Base-by-base conservation (phyloP, 129 eudicot species). In the Apium graveolens region DNA sequence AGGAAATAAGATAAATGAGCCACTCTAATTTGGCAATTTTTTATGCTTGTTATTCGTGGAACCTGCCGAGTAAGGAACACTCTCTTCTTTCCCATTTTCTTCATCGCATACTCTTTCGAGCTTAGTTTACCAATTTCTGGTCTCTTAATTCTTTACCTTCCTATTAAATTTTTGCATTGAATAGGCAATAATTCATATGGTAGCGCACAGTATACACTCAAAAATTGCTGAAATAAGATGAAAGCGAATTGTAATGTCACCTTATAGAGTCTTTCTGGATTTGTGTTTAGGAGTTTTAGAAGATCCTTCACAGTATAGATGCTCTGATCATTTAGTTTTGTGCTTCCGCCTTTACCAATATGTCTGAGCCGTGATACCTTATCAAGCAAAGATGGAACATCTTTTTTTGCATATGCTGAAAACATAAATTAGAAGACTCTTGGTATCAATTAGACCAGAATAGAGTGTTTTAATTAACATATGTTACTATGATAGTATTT, bases 281-380 rank as follows among this genome's bases (percentile, higher is more conserved):
- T 29, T 1, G 80, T 39, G 84, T 74, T 46, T 77, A 66, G 88
- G 37, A 75, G 51, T 66, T 39, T 79, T 32, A 85, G 76, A 84
- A 90, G 81, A 80, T 90, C 86, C 42, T 70, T 38, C 26, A 90
- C 92, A 0, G 87, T 86, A 16, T 5, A 11, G 43, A 90, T 80
- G 0, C 31, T 70, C 18, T 53, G 37, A 6, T 73, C n/a, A 12
- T 38, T 46, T 85, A 90, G 76, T 39, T 69, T 77, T 75, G 43
- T 44, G 4, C 42, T 53, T 70, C 41, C 62, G 42, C 57, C 38
- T 78, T 51, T 90, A 48, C 20, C n/a, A 24, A 90, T 78, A 16
- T 81, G 73, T 29, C 65, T 11, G 31, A 88, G 70, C 78, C 88
- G 71, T 82, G 89, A 90, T 39, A 90, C 83, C 3, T 77, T 31